phyloP scores from a whole-genome alignment of 1,139 yeast genomes.

The Zygosaccharomyces pseudobailii region DNA sequence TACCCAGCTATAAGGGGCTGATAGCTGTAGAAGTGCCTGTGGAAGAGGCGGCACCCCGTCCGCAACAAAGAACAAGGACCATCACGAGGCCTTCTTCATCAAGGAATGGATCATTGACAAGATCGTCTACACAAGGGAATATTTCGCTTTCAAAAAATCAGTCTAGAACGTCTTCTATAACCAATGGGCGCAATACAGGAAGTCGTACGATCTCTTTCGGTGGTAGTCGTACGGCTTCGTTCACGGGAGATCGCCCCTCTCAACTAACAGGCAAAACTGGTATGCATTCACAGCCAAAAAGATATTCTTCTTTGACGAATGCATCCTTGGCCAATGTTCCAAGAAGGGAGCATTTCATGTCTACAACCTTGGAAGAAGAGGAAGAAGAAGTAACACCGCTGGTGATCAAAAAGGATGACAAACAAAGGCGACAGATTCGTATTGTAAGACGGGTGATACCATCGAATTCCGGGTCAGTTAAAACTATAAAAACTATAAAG shows the following conservation, averaged over 20 bases:
- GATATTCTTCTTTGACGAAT: constrained; percentile 1
- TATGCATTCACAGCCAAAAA: not conserved
- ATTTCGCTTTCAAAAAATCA: not conserved
- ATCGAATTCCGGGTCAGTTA: not conserved
- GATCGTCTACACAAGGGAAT: not conserved
- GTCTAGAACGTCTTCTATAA: not conserved
- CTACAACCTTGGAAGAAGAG: constrained; percentile 2
- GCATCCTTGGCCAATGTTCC: constrained; percentile 1
- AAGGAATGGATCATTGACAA: constrained; percentile 5
- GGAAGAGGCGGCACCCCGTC: constrained; percentile 19
- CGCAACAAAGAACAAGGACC: not conserved
- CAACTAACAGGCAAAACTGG: constrained; percentile 3
- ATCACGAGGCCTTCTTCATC: not conserved
- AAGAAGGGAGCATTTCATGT: not conserved
- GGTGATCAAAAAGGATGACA: not conserved
- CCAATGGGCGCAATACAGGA: not conserved
- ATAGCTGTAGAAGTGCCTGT: constrained; percentile 44
- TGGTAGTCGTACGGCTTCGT: not conserved
- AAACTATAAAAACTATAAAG: not conserved
- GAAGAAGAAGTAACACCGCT: not conserved
- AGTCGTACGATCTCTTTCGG: not conserved
- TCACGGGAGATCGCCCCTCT: not conserved
- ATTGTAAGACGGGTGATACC: not conserved
- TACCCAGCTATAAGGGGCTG: constrained; percentile 45
- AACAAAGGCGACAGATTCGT: not conserved